Conservation (phyloP, 169 alveolate genomes). For the Eimeria mitis region DNA sequence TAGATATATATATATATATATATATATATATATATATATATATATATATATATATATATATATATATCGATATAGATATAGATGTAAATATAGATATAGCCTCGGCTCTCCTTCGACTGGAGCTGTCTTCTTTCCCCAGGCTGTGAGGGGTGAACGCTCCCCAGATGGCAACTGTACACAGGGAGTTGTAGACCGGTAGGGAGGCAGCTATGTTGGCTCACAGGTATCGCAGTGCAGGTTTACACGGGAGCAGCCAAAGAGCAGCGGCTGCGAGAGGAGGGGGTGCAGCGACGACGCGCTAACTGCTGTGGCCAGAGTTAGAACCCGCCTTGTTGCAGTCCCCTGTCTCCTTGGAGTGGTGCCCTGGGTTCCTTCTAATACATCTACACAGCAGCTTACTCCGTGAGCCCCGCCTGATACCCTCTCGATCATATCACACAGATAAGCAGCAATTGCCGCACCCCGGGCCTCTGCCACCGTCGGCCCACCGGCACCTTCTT, state of each 20-base stretch:
- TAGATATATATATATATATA: not conserved
- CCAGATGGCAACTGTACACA: not conserved
- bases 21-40: not conserved
- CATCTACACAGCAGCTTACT: not conserved
- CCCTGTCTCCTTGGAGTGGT: not conserved
- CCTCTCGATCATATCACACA: not conserved
- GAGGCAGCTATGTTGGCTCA: not conserved
- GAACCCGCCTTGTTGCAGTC: conserved; percentile 20
- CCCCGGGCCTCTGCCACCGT: conserved; percentile 64
- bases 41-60: not conserved
- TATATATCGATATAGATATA: not conserved
- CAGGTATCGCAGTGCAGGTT: conserved; percentile 44
- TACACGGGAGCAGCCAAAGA: conserved; percentile 32
- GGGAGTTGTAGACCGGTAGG: not conserved
- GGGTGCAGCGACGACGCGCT: conserved; percentile 40
- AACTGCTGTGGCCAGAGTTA: conserved; percentile 19
- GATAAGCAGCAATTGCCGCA: conserved; percentile 9
- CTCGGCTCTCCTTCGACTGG: no score
- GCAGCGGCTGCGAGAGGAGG: conserved; percentile 53
- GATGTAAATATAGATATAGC: no score
- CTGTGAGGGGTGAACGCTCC: not conserved
- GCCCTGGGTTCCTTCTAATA: not conserved
- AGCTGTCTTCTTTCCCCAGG: not conserved
- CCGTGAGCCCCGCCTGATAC: not conserved
- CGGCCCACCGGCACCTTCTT: conserved; percentile 36